phyloP scores from a whole-genome alignment of 1,284 basidiomycete genomes.

The Amylostereum areolatum region DNA sequence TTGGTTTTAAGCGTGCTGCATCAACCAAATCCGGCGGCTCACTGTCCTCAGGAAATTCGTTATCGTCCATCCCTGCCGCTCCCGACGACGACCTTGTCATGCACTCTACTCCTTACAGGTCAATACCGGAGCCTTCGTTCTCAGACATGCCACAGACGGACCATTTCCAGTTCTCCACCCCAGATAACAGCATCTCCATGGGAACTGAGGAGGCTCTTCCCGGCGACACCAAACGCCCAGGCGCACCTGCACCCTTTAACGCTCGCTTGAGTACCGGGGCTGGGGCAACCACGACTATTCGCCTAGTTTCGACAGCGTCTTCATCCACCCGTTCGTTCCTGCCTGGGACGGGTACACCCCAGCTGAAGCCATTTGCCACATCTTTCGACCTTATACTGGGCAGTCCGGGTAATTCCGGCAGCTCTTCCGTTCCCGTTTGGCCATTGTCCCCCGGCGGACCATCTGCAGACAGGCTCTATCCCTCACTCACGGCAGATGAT shows the following conservation, averaged over 20 bases:
- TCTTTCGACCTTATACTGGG: slow-evolving; percentile 59
- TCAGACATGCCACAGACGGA: slow-evolving; percentile 37
- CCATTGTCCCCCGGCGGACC: slow-evolving; percentile 32
- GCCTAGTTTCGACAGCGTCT: slow-evolving; percentile 43
- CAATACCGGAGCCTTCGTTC: slow-evolving; percentile 32
- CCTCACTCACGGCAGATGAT: slow-evolving; percentile 43
- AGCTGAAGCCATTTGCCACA: slow-evolving; percentile 55
- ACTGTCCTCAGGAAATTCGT: slow-evolving; percentile 14
- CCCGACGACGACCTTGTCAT: slow-evolving; percentile 28
- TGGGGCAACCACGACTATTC: slow-evolving; percentile 45
- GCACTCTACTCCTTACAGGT: slow-evolving; percentile 46
- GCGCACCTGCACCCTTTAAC: slow-evolving; percentile 48
- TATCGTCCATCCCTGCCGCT: slow-evolving; percentile 13
- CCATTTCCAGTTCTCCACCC: slow-evolving; percentile 42
- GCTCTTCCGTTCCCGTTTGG: slow-evolving; percentile 31
- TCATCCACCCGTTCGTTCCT: slow-evolving; percentile 13
- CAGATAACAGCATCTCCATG: slow-evolving; percentile 21
- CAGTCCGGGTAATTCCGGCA: slow-evolving; percentile 37
- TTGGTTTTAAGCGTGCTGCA: slow-evolving; percentile 53
- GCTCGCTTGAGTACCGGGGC: slow-evolving; percentile 49
- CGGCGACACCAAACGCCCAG: slow-evolving; percentile 48
- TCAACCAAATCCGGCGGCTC: slow-evolving; percentile 26
- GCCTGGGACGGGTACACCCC: slow-evolving; percentile 41
- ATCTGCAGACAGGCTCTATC: slow-evolving; percentile 32
- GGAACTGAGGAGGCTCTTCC: slow-evolving; percentile 40